Evolutionary conservation across 169 alveolate genomes (phyloP), one percentile per base, ranked within the genome.

Genomic region (Plasmodium knowlesi): DNA sequence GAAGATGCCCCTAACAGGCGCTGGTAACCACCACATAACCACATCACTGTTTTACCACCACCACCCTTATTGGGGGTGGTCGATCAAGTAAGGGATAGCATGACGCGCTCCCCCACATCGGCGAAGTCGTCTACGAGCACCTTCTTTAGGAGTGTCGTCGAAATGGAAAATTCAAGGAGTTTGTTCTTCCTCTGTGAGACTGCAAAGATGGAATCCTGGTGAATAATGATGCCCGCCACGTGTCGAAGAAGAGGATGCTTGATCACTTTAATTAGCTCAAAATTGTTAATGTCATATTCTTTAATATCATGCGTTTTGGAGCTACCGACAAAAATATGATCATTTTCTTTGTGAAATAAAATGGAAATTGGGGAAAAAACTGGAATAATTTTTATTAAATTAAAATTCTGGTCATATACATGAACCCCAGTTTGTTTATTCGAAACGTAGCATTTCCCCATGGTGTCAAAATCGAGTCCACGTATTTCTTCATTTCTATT

Each of bases 391-490:
- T 72, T 80, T 67, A 78, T 50, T 81, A 91, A 82, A 41, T 91
- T 91, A 80, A 91, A 91, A 82, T 91, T 30, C n/a, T 37, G 43
- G 83, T 91, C 95, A 81, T 91, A 91, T 46, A 91, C 28, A 32
- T 91, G 95, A 25, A 91, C 95, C 32, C 95, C 95, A 0, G 57
- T 10, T 82, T 91, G 95, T 81, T 91, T 91, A 91, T 91, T 91
- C 22, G 95, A 46, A 30, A 91, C 95, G 43, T 82, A 91, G 50
- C 91, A 91, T 67, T 72, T 91, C 28, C 88, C 92, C 22, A 72
- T 70, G 43, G 39, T 12, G 39, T 91, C 95, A 50, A 91, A 91
- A 82, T 91, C 95, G 2, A 91, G n/a, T 5, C 95, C 95, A 25
- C 95, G 91, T 19, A 91, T 91, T 91, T 82, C 95, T 46, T 91